Conservation (phyloP, 2,329 filamentous ascomycete genomes). For the Nemania serpens region DNA sequence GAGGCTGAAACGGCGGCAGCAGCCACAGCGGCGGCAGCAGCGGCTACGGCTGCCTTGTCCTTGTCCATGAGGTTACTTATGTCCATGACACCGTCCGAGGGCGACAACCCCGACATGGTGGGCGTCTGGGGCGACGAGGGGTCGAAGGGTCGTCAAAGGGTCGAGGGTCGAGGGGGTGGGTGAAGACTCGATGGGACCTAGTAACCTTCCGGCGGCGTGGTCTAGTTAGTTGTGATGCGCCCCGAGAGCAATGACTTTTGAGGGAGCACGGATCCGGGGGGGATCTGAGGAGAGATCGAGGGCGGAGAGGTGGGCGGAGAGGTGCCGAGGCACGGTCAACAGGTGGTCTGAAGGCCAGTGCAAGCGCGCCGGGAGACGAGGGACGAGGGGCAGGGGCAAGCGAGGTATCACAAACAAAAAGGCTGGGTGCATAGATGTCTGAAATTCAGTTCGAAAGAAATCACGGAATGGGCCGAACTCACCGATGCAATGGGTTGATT, state of each 20-base stretch:
- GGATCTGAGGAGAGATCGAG: slow-evolving; percentile 8
- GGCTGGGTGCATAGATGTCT: slow-evolving; percentile 19
- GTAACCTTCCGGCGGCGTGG: slow-evolving; percentile 10
- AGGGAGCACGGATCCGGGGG: neutral
- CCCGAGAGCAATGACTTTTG: neutral
- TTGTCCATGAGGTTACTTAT: slow-evolving; percentile 42
- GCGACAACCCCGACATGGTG: slow-evolving; percentile 42
- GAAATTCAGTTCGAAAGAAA: neutral
- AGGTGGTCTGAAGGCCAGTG: slow-evolving; percentile 6
- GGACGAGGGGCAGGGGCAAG: neutral
- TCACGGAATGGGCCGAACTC: slow-evolving; percentile 14
- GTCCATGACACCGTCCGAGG: slow-evolving; percentile 42
- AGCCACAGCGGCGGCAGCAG: slow-evolving; percentile 29
- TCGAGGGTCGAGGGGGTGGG: too few species aligned
- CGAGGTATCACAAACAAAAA: slow-evolving; percentile 20
- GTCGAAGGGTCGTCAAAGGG: too few species aligned
- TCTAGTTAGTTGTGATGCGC: slow-evolving; percentile 17
- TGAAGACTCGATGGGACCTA: slow-evolving; percentile 13
- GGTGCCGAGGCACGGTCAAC: slow-evolving; percentile 19
- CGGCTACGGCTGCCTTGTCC: slow-evolving; percentile 36
- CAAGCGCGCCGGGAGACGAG: neutral
- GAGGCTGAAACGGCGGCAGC: slow-evolving; percentile 31
- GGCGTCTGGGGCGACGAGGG: neutral
- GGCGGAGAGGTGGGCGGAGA: slow-evolving; percentile 9
- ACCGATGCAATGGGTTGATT: slow-evolving; percentile 7